Conservation (phyloP, 768 basidiomycete genomes). For the Daedaleopsis sinensis region DNA sequence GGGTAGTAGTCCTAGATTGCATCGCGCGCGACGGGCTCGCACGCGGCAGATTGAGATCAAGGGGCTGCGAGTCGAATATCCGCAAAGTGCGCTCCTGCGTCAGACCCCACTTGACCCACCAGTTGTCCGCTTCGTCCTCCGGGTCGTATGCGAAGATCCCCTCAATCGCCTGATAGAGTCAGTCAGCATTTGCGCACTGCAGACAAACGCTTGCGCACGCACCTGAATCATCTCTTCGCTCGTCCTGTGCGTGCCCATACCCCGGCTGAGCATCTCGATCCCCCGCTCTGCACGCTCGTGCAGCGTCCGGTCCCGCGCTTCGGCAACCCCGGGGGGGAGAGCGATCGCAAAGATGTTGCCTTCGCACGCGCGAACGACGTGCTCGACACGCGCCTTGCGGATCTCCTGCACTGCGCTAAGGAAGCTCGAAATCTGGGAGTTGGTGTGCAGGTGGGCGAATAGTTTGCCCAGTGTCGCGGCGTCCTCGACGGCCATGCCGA, state of each 20-base stretch:
- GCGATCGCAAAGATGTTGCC: slow-evolving; percentile 21
- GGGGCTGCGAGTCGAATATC: too few species aligned
- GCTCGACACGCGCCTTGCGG: slow-evolving; percentile 25
- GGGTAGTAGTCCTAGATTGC: too few species aligned
- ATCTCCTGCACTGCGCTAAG: slow-evolving; percentile 29
- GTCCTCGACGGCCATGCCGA: slow-evolving; percentile 33
- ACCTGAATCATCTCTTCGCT: slow-evolving; percentile 11
- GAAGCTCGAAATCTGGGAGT: slow-evolving; percentile 29
- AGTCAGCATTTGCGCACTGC: background rate
- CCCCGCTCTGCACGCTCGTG: slow-evolving; percentile 15
- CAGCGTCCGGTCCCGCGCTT: slow-evolving; percentile 13
- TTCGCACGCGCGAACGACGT: slow-evolving; percentile 20
- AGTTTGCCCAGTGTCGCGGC: slow-evolving; percentile 36
- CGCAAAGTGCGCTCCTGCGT: background rate
- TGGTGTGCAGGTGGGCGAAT: slow-evolving; percentile 30
- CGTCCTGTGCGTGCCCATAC: background rate
- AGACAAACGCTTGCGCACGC: slow-evolving; percentile 17
- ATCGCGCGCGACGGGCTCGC: too few species aligned
- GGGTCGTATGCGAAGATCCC: slow-evolving; percentile 29
- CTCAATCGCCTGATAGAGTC: too few species aligned
- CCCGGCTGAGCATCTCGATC: slow-evolving; percentile 1
- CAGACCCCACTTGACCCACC: slow-evolving; percentile 35
- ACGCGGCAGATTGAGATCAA: too few species aligned
- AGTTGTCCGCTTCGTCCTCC: slow-evolving; percentile 33
- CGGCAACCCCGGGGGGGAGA: slow-evolving; percentile 26